phyloP scores from a whole-genome alignment of 306 rosid genomes.

The barrel medic (Medicago truncatula) region MtrunA17r5.0-ANR NC_053042.1:6098001-6098500 shows the following conservation, averaged over 20 bases:
- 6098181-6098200: neutral
- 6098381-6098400: constrained; percentile 48
- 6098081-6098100: neutral
- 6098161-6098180: neutral
- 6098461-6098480: constrained; percentile 63
- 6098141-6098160: neutral
- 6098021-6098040: neutral
- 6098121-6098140: neutral
- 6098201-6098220: neutral
- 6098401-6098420: constrained; percentile 69
- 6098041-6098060: neutral
- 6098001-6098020: neutral
- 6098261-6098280: constrained; percentile 66
- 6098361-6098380: constrained; percentile 68
- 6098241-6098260: constrained; percentile 88
- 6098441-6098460: constrained; percentile 61
- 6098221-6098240: constrained; percentile 79
- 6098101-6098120: neutral
- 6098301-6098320: constrained; percentile 85
- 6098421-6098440: constrained; percentile 92
- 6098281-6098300: constrained; percentile 81
- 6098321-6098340: constrained; percentile 67
- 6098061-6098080: neutral
- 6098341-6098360: constrained; percentile 69
- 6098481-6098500: constrained; percentile 66